phyloP scores from a whole-genome alignment of 1,284 basidiomycete genomes.

The Cryptococcus sp. region DNA sequence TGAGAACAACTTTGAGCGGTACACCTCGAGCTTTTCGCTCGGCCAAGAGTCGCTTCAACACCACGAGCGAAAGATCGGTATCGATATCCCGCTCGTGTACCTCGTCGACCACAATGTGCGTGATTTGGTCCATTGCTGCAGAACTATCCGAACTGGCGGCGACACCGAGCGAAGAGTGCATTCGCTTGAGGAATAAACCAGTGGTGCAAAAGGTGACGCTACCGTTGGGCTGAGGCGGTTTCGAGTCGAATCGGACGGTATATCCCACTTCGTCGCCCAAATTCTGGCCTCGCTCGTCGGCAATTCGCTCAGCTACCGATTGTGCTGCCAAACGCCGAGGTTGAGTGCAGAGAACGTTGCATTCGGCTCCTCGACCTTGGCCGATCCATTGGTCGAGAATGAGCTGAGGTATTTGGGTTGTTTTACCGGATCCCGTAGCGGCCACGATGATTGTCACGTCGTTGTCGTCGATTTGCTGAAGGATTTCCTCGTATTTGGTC shows the following conservation, averaged over 20 bases:
- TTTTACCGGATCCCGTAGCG: conserved; percentile 92
- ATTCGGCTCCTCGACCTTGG: conserved; percentile 69
- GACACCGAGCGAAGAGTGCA: conserved; percentile 67
- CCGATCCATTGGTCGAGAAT: conserved; percentile 82
- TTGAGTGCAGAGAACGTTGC: conserved; percentile 92
- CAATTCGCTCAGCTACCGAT: conserved; percentile 86
- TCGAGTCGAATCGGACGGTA: conserved; percentile 85
- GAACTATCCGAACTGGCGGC: conserved; percentile 40
- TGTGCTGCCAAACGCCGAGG: conserved; percentile 88
- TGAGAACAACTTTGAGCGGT: conserved; percentile 82
- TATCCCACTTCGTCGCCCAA: conserved; percentile 76
- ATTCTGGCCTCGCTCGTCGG: conserved; percentile 76
- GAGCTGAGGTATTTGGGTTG: conserved; percentile 90
- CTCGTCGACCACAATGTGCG: conserved; percentile 91
- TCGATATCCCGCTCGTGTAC: conserved; percentile 95
- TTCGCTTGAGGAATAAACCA: conserved; percentile 79
- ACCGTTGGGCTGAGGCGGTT: conserved; percentile 73
- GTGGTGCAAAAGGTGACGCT: conserved; percentile 88
- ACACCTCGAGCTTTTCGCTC: conserved; percentile 68
- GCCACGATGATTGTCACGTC: conserved; percentile 92
- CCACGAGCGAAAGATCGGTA: conserved; percentile 85
- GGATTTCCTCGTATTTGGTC: conserved; percentile 58
- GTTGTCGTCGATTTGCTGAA: conserved; percentile 67
- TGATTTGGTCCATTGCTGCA: conserved; percentile 66
- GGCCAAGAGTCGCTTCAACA: conserved; percentile 76